A percentile compares a stretch with the other conserved stretches of the same genome.
Conservation (phyloP, 2,329 filamentous ascomycete species). For the Elsinoe fawcettii region DNA sequence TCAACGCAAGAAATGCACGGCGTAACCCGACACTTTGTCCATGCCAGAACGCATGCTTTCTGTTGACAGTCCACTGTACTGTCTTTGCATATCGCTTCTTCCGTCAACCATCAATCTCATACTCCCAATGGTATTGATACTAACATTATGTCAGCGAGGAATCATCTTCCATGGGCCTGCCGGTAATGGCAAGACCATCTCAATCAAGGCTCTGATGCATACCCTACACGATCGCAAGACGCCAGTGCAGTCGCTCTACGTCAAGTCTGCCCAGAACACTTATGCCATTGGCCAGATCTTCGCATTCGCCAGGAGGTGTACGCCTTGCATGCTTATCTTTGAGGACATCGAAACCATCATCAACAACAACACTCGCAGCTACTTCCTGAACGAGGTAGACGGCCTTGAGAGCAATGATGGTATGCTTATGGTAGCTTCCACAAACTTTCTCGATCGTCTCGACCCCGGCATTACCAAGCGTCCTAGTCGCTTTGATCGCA, state of each 20-base stretch:
- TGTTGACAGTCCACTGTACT: too few relatives aligned
- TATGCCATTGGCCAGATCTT: slow-evolving; percentile 49
- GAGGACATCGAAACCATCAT: slow-evolving; percentile 65
- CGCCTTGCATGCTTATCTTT: slow-evolving; percentile 63
- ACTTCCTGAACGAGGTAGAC: slow-evolving; percentile 67
- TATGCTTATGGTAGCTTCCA: slow-evolving; percentile 51
- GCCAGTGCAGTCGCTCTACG: slow-evolving; percentile 35
- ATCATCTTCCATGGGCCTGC: slow-evolving; percentile 37
- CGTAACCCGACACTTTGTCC: too few relatives aligned
- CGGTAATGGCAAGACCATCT: slow-evolving; percentile 40
- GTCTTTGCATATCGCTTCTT: too few relatives aligned
- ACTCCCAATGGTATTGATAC: background rate
- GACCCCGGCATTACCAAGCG: slow-evolving; percentile 58
- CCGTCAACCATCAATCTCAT: too few relatives aligned
- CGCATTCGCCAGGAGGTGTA: slow-evolving; percentile 50
- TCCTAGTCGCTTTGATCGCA: slow-evolving; percentile 58
- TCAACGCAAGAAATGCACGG: too few relatives aligned
- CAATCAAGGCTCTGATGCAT: slow-evolving; percentile 39
- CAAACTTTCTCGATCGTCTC: slow-evolving; percentile 50
- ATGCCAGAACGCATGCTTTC: too few relatives aligned
- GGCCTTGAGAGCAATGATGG: slow-evolving; percentile 62
- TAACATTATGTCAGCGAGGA: slow-evolving; percentile 26
- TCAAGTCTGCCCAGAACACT: slow-evolving; percentile 29
- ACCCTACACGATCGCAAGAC: slow-evolving; percentile 32
- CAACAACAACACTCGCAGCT: slow-evolving; percentile 51